phyloP scores from a whole-genome alignment of 129 eudicot genomes.

The carrot (Daucus carota) region DNA sequence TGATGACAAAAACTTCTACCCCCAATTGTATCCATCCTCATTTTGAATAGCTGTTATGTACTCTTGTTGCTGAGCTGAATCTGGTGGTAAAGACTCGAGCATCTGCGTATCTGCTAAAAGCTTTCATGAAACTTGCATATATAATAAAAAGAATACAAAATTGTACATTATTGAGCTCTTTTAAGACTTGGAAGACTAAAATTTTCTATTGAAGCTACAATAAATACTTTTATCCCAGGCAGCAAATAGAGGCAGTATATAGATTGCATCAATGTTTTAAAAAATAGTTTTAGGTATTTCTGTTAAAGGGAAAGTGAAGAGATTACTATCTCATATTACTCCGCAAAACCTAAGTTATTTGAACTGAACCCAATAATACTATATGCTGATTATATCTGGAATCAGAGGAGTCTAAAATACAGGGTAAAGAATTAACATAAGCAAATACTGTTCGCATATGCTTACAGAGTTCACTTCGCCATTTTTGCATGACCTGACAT shows the following conservation, averaged over 20 bases:
- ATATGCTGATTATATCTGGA: background rate
- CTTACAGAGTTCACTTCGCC: background rate
- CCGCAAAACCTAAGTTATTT: background rate
- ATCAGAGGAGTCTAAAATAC: background rate
- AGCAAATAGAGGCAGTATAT: background rate
- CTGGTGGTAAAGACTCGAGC: slow-evolving; percentile 74
- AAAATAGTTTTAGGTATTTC: background rate
- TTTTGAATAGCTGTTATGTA: slow-evolving; percentile 65
- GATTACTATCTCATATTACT: background rate
- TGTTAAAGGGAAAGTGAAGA: background rate
- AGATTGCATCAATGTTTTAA: background rate
- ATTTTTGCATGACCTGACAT: background rate
- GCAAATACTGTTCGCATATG: background rate
- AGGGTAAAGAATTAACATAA: background rate
- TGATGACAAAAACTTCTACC: slow-evolving; percentile 36
- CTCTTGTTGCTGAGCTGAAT: slow-evolving; percentile 85
- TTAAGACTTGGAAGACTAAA: background rate
- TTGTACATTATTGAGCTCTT: background rate
- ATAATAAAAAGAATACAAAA: background rate
- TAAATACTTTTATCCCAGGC: background rate
- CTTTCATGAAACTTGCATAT: slow-evolving; percentile 17
- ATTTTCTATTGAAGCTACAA: background rate
- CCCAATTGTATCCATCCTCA: slow-evolving; percentile 95
- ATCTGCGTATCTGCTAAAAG: slow-evolving; percentile 48
- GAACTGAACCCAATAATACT: background rate